Conservation (phyloP, 1,284 basidiomycete genomes). For the Boletus semigastroideus region DNA sequence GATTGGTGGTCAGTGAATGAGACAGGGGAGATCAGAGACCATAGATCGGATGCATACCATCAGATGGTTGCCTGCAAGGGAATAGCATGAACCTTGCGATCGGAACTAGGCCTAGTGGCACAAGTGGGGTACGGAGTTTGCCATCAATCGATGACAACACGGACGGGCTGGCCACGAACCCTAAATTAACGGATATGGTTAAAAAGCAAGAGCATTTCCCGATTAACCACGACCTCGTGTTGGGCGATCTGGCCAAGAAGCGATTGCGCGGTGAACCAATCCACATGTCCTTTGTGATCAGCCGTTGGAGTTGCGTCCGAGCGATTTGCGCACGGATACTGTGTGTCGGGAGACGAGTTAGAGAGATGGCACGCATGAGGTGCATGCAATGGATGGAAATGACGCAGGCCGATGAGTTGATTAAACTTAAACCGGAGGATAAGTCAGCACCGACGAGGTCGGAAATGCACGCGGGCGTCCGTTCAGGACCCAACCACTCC, state of each 20-base stretch:
- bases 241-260: slow-evolving; percentile 25
- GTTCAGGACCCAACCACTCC: slow-evolving; percentile 10
- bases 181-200: slow-evolving; percentile 35
- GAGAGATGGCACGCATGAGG: slow-evolving; percentile 12
- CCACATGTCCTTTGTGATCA: slow-evolving; percentile 18
- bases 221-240: slow-evolving; percentile 26
- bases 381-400: slow-evolving; percentile 4
- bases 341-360: neutral
- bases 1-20: slow-evolving; percentile 2
- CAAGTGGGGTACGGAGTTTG: slow-evolving; percentile 25
- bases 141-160: slow-evolving; percentile 23
- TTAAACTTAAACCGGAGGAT: slow-evolving; percentile 1
- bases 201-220: slow-evolving; percentile 26
- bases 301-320: slow-evolving; percentile 15
- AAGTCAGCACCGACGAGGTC: slow-evolving; percentile 23
- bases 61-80: slow-evolving; percentile 20
- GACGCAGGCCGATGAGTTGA: slow-evolving; percentile 5
- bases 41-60: slow-evolving; percentile 21
- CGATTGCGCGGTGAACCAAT: slow-evolving; percentile 2
- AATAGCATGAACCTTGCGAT: slow-evolving; percentile 13
- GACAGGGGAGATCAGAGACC: slow-evolving; percentile 13
- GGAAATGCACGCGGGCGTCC: slow-evolving; percentile 20
- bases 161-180: slow-evolving; percentile 22
- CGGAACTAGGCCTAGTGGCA: slow-evolving; percentile 12
- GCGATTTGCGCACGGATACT: slow-evolving; percentile 20